A percentile compares a stretch with the other conserved stretches of the same genome.
Evolutionary conservation across 192 early-diverging fungal species (phyloP).

Genomic region (Blastocladiella britannica): DNA sequence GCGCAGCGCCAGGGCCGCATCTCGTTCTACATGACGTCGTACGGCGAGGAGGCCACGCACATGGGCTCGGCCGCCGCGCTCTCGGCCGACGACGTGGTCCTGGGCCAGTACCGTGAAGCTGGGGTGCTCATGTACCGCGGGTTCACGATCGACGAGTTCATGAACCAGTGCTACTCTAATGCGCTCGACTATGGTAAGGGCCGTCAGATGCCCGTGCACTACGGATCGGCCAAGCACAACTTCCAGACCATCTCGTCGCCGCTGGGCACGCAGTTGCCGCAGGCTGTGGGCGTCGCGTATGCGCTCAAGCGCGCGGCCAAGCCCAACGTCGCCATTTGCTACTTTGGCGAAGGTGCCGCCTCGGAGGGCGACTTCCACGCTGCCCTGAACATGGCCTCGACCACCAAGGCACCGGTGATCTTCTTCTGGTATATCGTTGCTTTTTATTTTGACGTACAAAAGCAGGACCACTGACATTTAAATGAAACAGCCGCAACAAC

Average conservation of each 20-base stretch:
- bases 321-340: constrained; percentile 70
- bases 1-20: constrained; percentile 96
- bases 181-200: constrained; percentile 74
- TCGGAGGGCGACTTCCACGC: constrained; percentile 96
- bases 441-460: neutral
- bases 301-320: constrained; percentile 64
- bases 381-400: constrained; percentile 90
- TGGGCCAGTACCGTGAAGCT: constrained; percentile 96
- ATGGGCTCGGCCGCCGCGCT: constrained; percentile 82
- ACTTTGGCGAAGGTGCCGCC: constrained; percentile 96
- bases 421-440: constrained; percentile 57
- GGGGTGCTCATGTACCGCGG: constrained; percentile 86
- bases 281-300: constrained; percentile 87
- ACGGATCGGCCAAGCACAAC: constrained; percentile 58
- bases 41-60: constrained; percentile 86
- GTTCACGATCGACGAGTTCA: constrained; percentile 77
- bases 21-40: constrained; percentile 97
- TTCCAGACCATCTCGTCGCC: constrained; percentile 97
- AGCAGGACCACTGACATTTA: neutral
- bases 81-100: constrained; percentile 65
- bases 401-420: constrained; percentile 70
- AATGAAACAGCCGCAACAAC: constrained; percentile 66
- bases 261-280: constrained; percentile 91
- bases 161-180: constrained; percentile 95
- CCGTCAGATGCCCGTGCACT: constrained; percentile 98